A percentile compares a stretch with the other conserved stretches of the same genome.
Evolutionary conservation across 768 basidiomycete species (phyloP).

Genomic region (Rhizopogon salebrosus): DNA sequence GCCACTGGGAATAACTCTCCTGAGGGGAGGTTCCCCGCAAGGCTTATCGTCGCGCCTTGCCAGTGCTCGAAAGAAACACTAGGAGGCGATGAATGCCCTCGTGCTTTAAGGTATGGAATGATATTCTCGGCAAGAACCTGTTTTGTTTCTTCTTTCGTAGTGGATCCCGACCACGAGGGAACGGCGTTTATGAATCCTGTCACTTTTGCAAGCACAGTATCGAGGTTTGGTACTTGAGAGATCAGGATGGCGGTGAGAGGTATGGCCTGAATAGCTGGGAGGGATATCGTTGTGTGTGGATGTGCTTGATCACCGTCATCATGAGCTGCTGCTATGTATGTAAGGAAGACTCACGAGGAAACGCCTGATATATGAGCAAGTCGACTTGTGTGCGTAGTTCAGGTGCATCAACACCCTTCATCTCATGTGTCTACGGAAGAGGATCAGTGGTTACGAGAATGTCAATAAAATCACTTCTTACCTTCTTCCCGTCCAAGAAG

Average conservation of each 20-base stretch:
- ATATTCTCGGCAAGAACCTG: constrained; percentile 43
- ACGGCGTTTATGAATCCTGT: constrained; percentile 52
- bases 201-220: constrained; percentile 60
- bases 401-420: constrained; percentile 65
- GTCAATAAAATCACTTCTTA: constrained; percentile 18
- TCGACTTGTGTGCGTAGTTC: constrained; percentile 74
- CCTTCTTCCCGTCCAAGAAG: constrained; percentile 74
- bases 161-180: constrained; percentile 28
- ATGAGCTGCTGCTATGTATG: not conserved
- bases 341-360: constrained; percentile 54
- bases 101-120: constrained; percentile 60
- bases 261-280: constrained; percentile 57
- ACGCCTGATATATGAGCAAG: constrained; percentile 68
- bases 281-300: constrained; percentile 55
- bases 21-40: constrained; percentile 42
- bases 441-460: not conserved
- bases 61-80: constrained; percentile 40
- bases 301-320: constrained; percentile 52
- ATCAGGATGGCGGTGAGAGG: constrained; percentile 76
- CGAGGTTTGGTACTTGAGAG: constrained; percentile 62
- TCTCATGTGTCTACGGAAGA: constrained; percentile 50
- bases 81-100: constrained; percentile 36
- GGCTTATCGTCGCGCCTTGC: constrained; percentile 38
- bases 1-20: constrained; percentile 72
- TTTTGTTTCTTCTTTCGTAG: constrained; percentile 37